These are phyloP conservation scores for Globisporangium spinosum DNA, from an alignment of 352 stramenopile species.

Conservation along the genomic window DNA sequence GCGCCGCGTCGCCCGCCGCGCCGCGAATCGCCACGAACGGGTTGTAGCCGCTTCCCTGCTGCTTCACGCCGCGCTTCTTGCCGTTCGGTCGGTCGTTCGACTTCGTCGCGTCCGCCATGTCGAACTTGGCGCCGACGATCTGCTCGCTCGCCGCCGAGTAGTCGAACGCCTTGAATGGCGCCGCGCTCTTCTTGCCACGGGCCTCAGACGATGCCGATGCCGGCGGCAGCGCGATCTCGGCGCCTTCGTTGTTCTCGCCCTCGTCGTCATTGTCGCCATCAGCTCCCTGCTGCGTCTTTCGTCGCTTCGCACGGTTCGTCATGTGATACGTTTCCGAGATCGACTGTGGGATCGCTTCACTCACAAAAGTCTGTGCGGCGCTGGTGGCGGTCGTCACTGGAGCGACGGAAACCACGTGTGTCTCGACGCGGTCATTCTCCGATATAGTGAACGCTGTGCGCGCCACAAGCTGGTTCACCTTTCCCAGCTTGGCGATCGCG, in stretches of 20 bases:
- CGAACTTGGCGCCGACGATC: slow-evolving; percentile 41
- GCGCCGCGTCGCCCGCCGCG: slow-evolving; percentile 21
- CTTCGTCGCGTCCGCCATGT: slow-evolving; percentile 33
- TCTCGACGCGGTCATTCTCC: slow-evolving; percentile 33
- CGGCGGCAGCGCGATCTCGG: slow-evolving; percentile 5
- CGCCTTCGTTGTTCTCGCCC: slow-evolving; percentile 5
- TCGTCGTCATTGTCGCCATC: slow-evolving; percentile 10
- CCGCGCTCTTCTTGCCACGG: slow-evolving; percentile 12
- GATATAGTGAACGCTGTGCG: slow-evolving; percentile 52
- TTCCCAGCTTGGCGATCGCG: slow-evolving; percentile 30
- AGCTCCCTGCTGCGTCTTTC: slow-evolving; percentile 33
- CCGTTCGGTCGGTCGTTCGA: slow-evolving; percentile 23
- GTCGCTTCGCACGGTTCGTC: slow-evolving; percentile 58
- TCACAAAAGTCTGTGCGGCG: slow-evolving; percentile 13
- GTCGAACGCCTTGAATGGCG: slow-evolving; percentile 44
- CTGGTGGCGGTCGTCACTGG: slow-evolving; percentile 8
- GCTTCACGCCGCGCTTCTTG: slow-evolving; percentile 39
- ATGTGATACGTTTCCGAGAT: slow-evolving; percentile 78
- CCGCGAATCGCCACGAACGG: slow-evolving; percentile 64
- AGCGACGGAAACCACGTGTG: slow-evolving; percentile 4
- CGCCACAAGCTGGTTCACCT: slow-evolving; percentile 59
- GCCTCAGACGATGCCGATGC: neutral
- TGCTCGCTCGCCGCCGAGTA: slow-evolving; percentile 47
- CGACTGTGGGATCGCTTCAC: slow-evolving; percentile 44
- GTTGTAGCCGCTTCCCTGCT: slow-evolving; percentile 55